Evolutionary conservation across 1,284 basidiomycete species (phyloP).

Genomic region (Coniferiporia weirii): DNA sequence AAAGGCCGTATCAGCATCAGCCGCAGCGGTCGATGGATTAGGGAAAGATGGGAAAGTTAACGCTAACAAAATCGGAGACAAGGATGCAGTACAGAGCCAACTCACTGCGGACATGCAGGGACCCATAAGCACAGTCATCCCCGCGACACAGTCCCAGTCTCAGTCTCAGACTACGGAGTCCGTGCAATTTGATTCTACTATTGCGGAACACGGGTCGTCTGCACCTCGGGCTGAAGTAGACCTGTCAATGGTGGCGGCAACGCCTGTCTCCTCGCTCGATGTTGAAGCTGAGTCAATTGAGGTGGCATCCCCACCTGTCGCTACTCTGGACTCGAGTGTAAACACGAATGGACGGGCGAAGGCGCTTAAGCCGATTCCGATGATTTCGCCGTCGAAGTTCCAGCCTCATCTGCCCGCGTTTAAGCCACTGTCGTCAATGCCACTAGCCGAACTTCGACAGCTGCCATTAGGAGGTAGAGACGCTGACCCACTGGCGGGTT

Average conservation of each 20-base stretch:
- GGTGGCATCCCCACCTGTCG: neutral
- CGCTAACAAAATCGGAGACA: neutral
- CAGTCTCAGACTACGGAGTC: neutral
- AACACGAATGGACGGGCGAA: neutral
- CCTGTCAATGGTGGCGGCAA: neutral
- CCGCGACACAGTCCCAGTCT: constrained; percentile 13
- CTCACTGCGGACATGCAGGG: neutral
- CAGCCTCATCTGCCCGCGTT: constrained; percentile 8
- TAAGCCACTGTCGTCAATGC: constrained; percentile 4
- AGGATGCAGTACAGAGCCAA: neutral
- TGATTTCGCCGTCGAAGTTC: constrained; percentile 19
- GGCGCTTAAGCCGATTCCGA: constrained; percentile 12
- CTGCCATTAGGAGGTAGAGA: neutral
- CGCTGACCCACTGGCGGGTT: neutral
- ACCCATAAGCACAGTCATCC: constrained; percentile 3
- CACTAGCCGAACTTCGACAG: neutral
- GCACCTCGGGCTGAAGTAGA: neutral
- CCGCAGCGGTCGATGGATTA: neutral
- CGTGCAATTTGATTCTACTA: neutral
- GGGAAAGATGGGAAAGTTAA: neutral
- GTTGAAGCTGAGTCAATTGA: neutral
- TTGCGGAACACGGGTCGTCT: constrained; percentile 8
- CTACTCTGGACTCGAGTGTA: neutral
- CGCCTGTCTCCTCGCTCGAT: neutral
- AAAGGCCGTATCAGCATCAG: neutral